Base-by-base conservation (phyloP, 2,329 filamentous ascomycete species). In the Ceratocystis eucalypticola region DNA sequence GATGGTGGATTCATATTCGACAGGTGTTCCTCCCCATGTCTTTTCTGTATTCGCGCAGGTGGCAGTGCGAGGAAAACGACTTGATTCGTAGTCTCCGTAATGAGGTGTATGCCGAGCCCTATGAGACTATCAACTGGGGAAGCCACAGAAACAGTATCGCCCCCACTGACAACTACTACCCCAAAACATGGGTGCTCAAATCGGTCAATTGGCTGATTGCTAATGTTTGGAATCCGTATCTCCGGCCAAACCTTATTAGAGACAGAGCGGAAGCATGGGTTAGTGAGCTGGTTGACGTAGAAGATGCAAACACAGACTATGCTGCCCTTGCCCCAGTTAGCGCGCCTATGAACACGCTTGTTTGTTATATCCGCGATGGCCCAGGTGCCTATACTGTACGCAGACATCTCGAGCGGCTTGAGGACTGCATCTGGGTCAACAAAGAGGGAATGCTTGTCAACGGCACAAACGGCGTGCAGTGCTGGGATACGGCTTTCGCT, bases 1-100 rank as follows among this genome's bases (percentile, higher is more conserved):
- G 91, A 70, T 96, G 93, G 92, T 96, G 92, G 93, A 89, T 97
- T 72, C 94, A 99, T 72, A 96, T 96, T 75, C 90, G 94, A n/a
- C 86, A 89, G 76, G 92, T 99, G n/a, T 96, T 93, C 72, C 75
- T 96, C 62, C 88, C 92, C 4, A 96, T 97, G 91, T 86, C 88
- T 0, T 96, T 88, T 73, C 76, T 97, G 53, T 96, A 88, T 79
- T 96, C 91, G 0, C 91, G 88, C 77, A 81, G 81, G 69, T 96
- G 90, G 85, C 82, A 81, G 33, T 88, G 88, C 70, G 88, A 90
- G 17, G 81, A 88, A 70, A 93, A 89, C 50, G 83, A 88, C 3
- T 74, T 96, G 1, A 89, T 88, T 64, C 82, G 83, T 25, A 83
- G 84, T 66, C 76, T 99, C 50, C 85, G 88, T 25, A 79, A 92